These are phyloP conservation scores for Hymenoscyphus albidus DNA, from an alignment of 2,329 filamentous ascomycete species.

Conservation along the genomic window DNA sequence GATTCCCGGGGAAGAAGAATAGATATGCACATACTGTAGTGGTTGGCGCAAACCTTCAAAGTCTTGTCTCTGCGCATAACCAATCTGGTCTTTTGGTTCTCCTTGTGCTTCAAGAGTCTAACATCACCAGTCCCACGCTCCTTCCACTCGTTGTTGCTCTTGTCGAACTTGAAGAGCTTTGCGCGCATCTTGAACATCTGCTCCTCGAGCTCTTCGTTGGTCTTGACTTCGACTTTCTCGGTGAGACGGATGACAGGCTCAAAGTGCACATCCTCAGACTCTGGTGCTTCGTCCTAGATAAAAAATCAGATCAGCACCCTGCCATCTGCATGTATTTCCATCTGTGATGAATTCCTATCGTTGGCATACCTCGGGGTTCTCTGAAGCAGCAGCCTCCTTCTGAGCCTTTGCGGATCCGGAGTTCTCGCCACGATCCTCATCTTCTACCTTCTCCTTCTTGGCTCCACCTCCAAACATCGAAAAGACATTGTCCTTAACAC, in stretches of 20 bases:
- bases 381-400: constrained; percentile 46
- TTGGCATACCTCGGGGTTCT: constrained; percentile 34
- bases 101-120: constrained; percentile 95
- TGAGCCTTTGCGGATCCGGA: constrained; percentile 85
- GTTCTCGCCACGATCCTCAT: constrained; percentile 78
- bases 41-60: constrained; percentile 99
- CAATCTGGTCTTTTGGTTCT: constrained; percentile 94
- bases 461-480: constrained; percentile 98
- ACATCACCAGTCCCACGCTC: constrained; percentile 97
- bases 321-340: not conserved
- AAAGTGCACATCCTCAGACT: constrained; percentile 93
- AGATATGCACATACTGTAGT: constrained; percentile 72
- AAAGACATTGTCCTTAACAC: constrained; percentile 66
- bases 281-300: constrained; percentile 65
- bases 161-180: constrained; percentile 98
- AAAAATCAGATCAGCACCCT: constrained; percentile 18
- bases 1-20: not conserved
- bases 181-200: constrained; percentile 99
- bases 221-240: constrained; percentile 95
- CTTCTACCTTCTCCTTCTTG: constrained; percentile 87
- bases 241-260: constrained; percentile 94
- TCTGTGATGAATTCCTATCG: not conserved
- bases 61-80: constrained; percentile 99
- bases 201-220: constrained; percentile 97
- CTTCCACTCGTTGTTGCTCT: constrained; percentile 94